Evolutionary conservation across 352 stramenopile genomes (phyloP).

Genomic region (Phytophthora citricola): DNA sequence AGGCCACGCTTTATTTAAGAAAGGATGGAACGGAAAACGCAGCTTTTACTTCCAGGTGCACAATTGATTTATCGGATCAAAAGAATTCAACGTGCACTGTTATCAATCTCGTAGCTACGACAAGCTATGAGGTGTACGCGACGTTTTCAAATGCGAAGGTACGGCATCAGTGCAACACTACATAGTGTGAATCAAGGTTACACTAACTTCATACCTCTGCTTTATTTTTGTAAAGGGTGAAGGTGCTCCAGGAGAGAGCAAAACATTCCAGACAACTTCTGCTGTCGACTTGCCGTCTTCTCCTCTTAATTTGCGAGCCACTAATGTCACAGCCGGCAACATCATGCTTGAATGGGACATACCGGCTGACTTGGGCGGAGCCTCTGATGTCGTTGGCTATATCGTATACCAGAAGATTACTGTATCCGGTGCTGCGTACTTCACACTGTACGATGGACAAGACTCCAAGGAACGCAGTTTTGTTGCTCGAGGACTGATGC

Average conservation of each 20-base stretch:
- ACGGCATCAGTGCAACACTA: constrained; percentile 1
- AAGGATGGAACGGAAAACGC: neutral
- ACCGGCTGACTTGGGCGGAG: constrained; percentile 58
- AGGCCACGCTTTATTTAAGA: constrained; percentile 50
- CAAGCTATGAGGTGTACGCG: constrained; percentile 60
- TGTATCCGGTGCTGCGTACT: constrained; percentile 29
- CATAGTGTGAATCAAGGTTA: no score
- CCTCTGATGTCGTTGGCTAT: constrained; percentile 51
- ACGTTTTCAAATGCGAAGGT: constrained; percentile 50
- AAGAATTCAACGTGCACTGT: constrained; percentile 35
- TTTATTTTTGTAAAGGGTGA: constrained; percentile 35
- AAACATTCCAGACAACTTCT: constrained; percentile 31
- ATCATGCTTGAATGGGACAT: constrained; percentile 60
- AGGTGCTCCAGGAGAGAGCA: constrained; percentile 29
- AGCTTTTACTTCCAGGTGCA: constrained; percentile 30
- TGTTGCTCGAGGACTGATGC: constrained; percentile 35
- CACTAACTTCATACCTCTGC: neutral
- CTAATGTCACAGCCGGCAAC: constrained; percentile 54
- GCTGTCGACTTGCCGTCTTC: constrained; percentile 48
- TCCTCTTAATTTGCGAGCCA: constrained; percentile 44
- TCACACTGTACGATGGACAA: constrained; percentile 62
- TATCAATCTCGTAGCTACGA: constrained; percentile 42
- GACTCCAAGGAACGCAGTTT: constrained; percentile 38
- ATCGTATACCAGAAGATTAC: constrained; percentile 52
- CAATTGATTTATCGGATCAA: constrained; percentile 1